Conservation (phyloP, 345 rosid genomes). For the Dovyalis caffra region DNA sequence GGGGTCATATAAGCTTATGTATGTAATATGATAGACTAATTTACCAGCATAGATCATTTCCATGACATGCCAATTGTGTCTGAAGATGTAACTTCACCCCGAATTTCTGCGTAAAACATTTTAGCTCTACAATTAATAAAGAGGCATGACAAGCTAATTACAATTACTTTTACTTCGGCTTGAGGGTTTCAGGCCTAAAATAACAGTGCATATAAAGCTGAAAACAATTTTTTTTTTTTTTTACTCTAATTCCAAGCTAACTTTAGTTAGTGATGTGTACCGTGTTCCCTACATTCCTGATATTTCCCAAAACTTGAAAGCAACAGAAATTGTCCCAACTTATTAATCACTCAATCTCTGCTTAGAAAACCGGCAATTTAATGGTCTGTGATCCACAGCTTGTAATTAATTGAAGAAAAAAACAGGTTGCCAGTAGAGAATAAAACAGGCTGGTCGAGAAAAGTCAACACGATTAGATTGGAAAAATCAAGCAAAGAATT, state of each 20-base stretch:
- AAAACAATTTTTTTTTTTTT: too few relatives aligned
- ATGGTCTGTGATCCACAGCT: too few relatives aligned
- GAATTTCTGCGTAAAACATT: not conserved
- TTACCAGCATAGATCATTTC: not conserved
- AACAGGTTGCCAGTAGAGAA: not conserved
- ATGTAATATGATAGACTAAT: not conserved
- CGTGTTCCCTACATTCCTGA: too few relatives aligned
- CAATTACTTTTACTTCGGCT: not conserved
- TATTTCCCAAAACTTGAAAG: too few relatives aligned
- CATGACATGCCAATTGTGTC: not conserved
- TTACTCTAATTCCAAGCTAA: not conserved
- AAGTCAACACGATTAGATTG: not conserved
- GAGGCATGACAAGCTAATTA: not conserved
- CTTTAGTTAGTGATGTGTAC: not conserved
- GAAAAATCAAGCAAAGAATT: not conserved
- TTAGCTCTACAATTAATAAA: too few relatives aligned
- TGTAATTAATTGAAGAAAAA: too few relatives aligned
- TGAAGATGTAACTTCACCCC: not conserved
- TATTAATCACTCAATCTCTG: too few relatives aligned
- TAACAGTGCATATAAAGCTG: not conserved
- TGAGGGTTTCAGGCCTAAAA: not conserved
- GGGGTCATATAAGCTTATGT: not conserved
- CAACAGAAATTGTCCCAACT: too few relatives aligned
- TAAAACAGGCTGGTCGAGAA: not conserved
- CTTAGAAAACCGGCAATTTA: too few relatives aligned